phyloP scores from a whole-genome alignment of 108 stramenopile species.

The Cyclotella sp. region DNA sequence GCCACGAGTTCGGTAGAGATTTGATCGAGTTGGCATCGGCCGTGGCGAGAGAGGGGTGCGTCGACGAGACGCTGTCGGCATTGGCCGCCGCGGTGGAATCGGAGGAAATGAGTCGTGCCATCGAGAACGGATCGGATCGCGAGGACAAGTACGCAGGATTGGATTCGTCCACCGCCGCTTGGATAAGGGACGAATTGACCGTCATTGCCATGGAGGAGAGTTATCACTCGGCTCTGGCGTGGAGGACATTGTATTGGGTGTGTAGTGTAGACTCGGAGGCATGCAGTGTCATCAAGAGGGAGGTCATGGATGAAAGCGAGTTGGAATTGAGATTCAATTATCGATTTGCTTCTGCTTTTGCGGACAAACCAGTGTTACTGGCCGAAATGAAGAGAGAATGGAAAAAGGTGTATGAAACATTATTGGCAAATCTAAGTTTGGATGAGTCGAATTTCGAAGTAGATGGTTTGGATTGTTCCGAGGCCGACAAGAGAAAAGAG shows the following conservation, averaged over 20 bases:
- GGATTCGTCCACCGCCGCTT: conserved; percentile 23
- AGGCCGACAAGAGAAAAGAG: no score
- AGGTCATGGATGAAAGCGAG: conserved; percentile 27
- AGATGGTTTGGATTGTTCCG: no score
- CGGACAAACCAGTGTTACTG: not conserved
- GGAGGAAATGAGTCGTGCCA: conserved; percentile 5
- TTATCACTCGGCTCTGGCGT: conserved; percentile 59
- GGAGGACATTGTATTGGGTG: conserved; percentile 63
- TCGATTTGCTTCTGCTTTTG: not conserved
- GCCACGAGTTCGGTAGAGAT: conserved; percentile 47
- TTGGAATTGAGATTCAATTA: conserved; percentile 21
- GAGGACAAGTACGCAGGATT: conserved; percentile 24
- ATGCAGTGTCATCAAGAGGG: conserved; percentile 44
- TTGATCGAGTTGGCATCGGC: conserved; percentile 54
- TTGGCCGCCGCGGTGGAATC: conserved; percentile 48
- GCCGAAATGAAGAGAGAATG: not conserved
- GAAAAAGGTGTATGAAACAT: not conserved
- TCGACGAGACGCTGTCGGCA: conserved; percentile 66
- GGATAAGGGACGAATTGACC: conserved; percentile 42
- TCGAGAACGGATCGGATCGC: not conserved
- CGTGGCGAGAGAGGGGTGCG: conserved; percentile 59
- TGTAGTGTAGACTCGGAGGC: conserved; percentile 52
- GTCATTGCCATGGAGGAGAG: conserved; percentile 59
- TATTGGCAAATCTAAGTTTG: not conserved
- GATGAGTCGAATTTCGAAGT: no score